Evolutionary conservation across 306 rosid genomes (phyloP), one percentile per base, ranked within the genome.

Genomic region (Dryas alaskensis): DNA sequence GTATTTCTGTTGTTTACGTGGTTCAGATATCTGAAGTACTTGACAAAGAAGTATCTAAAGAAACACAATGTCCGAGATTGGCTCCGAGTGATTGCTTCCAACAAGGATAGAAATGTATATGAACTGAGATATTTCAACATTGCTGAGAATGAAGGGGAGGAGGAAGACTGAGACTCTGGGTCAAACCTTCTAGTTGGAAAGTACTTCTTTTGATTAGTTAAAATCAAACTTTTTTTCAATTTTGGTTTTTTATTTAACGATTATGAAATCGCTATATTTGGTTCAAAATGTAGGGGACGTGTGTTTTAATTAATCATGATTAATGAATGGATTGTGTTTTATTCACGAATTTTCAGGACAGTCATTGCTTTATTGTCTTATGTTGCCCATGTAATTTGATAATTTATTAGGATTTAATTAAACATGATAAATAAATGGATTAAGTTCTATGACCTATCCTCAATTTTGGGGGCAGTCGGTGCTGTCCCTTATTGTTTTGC

Each of bases 111-210:
- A 50, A 86, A 86, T 47, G 79, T 86, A 8, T 86, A 86, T 27
- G 90, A 86, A 69, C 78, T 86, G 46, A 81, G 90, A 84, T 86
- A 86, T 83, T 86, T 86, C 86, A 86, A 86, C 80, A 86, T 86
- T 43, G 88, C 90, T 1, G 90, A 86, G 68, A 86, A 86, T 10
- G 90, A 86, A 54, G 88, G 84, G 4, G 90, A 86, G 78, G 90
- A 86, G 67, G 88, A 84, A 80, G 90, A 86, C 55, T 86, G 69
- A 61, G 27, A 61, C 19, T 51, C 70, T 1, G 44, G 4, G 53
- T 14, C 22, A 7, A 55, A 75, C 65, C 63, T 17, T 17, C 45
- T 43, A 37, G 37, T 31, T 31, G 37, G 37, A 31, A 22, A 22
- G 22, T 22, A 31, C 37, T 2, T 31, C 37, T 51, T 53, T 16